Evolutionary conservation across 305 asterid genomes (phyloP), one percentile per base, ranked within the genome.

Genomic region (Solanum hybrid): DNA sequence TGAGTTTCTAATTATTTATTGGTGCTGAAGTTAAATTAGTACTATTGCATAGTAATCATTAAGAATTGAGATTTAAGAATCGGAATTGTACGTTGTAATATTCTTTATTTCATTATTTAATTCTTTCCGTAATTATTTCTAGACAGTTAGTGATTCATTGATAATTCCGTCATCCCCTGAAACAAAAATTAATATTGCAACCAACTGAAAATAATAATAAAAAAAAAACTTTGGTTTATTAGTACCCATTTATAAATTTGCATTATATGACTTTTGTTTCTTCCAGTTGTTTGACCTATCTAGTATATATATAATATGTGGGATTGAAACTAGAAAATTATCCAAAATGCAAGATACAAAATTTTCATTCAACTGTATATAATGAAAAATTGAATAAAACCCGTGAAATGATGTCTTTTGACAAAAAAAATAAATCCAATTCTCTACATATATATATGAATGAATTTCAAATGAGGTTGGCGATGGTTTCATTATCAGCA

Each of bases 401-500:
- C 31, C 38, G 13, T 51, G 77, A 85, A 20, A 51, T 9, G 4
- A 29, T 51, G 26, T 39, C 51, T 17, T 45, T 27, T 57, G 41
- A 32, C 27, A 2, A 32, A 57, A 15, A 0, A 11, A 39, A 3
- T 9, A 33, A 33, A 33, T 33, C 4, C 41, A 84, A 17, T 6
- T 84, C 45, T 31, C 70, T 17, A 57, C 57, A 41, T 41, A 39
- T 39, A 20, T 88, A 79, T 61, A 79, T 79, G 87, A 89, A 79
- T 10, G 89, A 88, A 88, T 32, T 87, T 87, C 76, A 87, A 85
- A 81, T 13, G 78, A 87, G 90, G 83, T 89, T 89, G 89, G 88
- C 57, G 72, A 78, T 91, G 91, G 41, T 82, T 75, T 32, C 34
- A 82, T 33, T 88, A 80, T 26, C 90, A 75, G 81, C 68, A 82